Conservation (phyloP, 148 eudicot genomes). For the Rheum nobile region DNA sequence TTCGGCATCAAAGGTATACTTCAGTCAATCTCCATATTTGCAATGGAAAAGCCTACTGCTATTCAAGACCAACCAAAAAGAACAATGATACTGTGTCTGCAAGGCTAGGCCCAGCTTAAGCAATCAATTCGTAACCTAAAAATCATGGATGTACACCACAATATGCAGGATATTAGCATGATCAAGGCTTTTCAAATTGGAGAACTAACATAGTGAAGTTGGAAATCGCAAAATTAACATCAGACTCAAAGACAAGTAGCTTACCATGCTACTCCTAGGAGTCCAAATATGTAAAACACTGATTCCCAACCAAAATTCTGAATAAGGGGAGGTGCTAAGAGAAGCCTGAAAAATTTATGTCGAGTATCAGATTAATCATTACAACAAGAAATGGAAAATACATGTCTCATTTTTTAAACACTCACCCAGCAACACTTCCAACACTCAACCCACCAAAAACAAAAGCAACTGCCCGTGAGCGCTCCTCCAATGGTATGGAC, state of each 20-base stretch:
- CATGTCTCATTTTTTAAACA: no score
- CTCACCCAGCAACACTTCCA: constrained; percentile 96
- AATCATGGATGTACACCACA: neutral
- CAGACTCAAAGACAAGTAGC: constrained; percentile 17
- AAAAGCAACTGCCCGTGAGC: constrained; percentile 94
- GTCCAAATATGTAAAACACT: constrained; percentile 85
- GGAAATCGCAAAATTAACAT: neutral
- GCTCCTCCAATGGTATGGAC: constrained; percentile 83
- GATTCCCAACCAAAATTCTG: constrained; percentile 95
- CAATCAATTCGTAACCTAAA: neutral
- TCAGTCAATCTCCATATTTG: constrained; percentile 17
- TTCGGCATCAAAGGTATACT: constrained; percentile 28
- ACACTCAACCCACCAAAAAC: constrained; percentile 98
- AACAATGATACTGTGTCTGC: neutral
- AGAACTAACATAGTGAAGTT: neutral
- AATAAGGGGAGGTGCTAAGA: constrained; percentile 93
- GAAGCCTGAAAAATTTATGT: constrained; percentile 46
- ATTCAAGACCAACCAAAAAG: constrained; percentile 15
- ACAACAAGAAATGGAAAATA: neutral
- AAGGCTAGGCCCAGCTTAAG: constrained; percentile 3
- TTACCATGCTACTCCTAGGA: constrained; percentile 83
- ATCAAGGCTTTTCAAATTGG: neutral
- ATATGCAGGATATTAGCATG: neutral
- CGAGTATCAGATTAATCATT: neutral
- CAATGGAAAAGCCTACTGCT: constrained; percentile 13